Base-by-base conservation (phyloP, 805 yeast genomes). In the Brettanomyces custersianus region DNA sequence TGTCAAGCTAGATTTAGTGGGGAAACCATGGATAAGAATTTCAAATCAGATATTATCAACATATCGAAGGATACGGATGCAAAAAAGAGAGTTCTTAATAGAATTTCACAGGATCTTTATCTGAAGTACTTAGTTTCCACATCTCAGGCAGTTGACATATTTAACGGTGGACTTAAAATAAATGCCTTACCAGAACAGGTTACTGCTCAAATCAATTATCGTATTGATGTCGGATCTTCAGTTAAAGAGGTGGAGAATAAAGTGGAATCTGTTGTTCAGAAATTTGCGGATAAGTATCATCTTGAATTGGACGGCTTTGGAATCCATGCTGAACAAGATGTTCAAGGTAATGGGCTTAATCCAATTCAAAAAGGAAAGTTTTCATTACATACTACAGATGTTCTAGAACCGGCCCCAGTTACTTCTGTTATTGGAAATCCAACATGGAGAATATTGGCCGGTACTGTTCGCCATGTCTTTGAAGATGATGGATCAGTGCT, bases 121-220 rank as follows among this genome's bases (percentile, higher is more conserved):
- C 47, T 55, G 13, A 65, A 62, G 37, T 68, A 54, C 39, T 51
- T 63, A 6, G 58, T 70, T 33, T 59, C 60, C 22, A 68, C 74
- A 1, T 64, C 73, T 4, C 74, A 68, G 44, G 73, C 74, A 3
- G 54, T 59, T 15, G 75, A 70, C 47, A 55, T 70, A 4, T 55
- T 70, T 26, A 26, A 42, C 6, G 75, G 76, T 9, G 77, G 76
- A 2, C 62, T 56, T n/a, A 70, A 70, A 45, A 49, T 66, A 2
- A 70, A 70, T 43, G 72, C 74, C 1, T 56, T 70, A 19, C 76
- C 77, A 1, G 74, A 70, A 40, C 59, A 59, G 44, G 74, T 61
- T 5, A 56, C 59, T 5, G 55, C 66, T 4, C 47, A 59, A 17
- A 60, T 70, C 15, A 69, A 70, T 49, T 66, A 66, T 25, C 49